These are phyloP conservation scores for Solanum neorickii DNA, from an alignment of 257 asterid genomes.

Conservation along the genomic window DNA sequence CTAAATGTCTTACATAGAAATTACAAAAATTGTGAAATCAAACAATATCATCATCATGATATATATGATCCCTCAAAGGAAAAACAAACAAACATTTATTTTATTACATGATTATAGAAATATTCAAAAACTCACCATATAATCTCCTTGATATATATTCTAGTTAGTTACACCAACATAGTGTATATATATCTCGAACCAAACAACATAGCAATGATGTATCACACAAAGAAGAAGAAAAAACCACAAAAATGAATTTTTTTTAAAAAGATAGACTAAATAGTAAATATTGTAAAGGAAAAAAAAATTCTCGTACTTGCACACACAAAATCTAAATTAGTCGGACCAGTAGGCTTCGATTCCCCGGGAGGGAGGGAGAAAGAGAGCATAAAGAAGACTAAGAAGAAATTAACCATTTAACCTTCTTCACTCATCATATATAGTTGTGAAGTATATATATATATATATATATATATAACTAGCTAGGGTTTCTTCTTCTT, in stretches of 20 bases:
- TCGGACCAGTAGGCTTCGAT: constrained; percentile 75
- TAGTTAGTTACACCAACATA: neutral
- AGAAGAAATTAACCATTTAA: constrained; percentile 16
- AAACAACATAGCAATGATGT: neutral
- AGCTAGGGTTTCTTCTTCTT: constrained; percentile 53
- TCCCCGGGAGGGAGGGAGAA: constrained; percentile 28
- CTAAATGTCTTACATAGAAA: neutral
- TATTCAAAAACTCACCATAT: neutral
- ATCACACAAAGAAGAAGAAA: neutral
- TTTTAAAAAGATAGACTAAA: neutral
- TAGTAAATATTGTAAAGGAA: neutral
- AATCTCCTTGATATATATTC: neutral
- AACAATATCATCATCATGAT: neutral
- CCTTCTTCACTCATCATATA: neutral
- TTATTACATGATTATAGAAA: neutral
- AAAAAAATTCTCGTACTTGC: neutral
- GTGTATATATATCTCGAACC: neutral
- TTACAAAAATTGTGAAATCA: neutral
- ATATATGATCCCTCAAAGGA: neutral
- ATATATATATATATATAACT: neutral
- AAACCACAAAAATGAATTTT: neutral
- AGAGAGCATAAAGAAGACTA: neutral
- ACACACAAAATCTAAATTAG: neutral
- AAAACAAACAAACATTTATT: neutral
- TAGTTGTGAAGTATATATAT: neutral